These are phyloP conservation scores for Lenwebbia sp. DNA, from an alignment of 345 rosid species.

Conservation along the genomic window DNA sequence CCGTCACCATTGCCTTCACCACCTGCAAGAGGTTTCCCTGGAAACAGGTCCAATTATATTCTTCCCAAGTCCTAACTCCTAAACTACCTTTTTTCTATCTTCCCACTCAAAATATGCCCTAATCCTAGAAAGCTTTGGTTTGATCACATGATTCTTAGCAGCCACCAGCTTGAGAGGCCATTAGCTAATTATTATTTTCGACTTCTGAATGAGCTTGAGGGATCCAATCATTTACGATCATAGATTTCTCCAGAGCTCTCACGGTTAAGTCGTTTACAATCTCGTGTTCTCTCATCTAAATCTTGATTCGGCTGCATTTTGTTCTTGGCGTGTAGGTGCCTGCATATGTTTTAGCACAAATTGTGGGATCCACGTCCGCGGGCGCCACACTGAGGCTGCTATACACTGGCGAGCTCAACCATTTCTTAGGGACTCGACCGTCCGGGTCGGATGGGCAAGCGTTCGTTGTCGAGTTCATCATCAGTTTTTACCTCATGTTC, in stretches of 20 bases:
- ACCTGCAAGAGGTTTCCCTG: too few relatives aligned
- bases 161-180: background rate
- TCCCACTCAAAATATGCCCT: background rate
- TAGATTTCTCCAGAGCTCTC: background rate
- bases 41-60: too few relatives aligned
- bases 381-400: constrained; percentile 59
- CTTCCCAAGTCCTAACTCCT: background rate
- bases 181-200: background rate
- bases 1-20: too few relatives aligned
- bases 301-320: background rate
- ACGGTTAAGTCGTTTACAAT: background rate
- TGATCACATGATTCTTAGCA: background rate
- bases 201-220: too few relatives aligned
- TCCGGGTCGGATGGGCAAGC: constrained; percentile 56
- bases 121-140: background rate
- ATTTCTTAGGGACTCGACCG: constrained; percentile 58
- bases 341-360: constrained; percentile 50
- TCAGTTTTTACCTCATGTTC: constrained; percentile 84
- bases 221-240: background rate
- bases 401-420: constrained; percentile 46
- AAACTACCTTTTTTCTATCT: background rate
- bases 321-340: constrained; percentile 37
- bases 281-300: background rate
- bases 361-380: constrained; percentile 58
- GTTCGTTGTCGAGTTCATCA: constrained; percentile 70